Base-by-base conservation (phyloP, 2,329 filamentous ascomycete genomes). In the Zalaria sp. region DNA sequence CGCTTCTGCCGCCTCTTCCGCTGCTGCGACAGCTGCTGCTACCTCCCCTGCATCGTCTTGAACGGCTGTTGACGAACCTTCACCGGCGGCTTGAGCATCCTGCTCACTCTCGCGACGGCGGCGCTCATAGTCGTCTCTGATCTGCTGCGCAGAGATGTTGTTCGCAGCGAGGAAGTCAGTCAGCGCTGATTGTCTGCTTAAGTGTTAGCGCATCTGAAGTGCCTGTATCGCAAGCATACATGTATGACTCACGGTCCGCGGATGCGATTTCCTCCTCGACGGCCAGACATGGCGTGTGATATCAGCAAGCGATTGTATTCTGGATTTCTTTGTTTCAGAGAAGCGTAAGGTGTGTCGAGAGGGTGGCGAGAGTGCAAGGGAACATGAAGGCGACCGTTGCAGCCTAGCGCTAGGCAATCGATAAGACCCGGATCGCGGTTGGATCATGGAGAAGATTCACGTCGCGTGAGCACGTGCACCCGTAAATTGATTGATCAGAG, bases 81-180 rank as follows among this genome's bases (percentile, higher is more conserved):
- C 61, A 4, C 50, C 55, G 10, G 50, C 52, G 25, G 59, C 57
- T 28, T 56, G 52, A 27, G 54, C 51, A 39, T 67, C 62, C 40
- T 59, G 59, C 43, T 67, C 63, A 34, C 68, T 67, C 48, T 72
- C 62, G 50, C 63, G 61, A 18, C 69, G 52, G 31, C 77, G 71
- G 42, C 69, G 65, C 46, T 69, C 67, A 53, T 76, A 74, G 40
- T 77, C 74, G 49, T 73, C 63, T 37, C 71, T 68, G 46, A 81
- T 80, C 51, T 79, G 73, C 41, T 67, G 66, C 3, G 77, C 77
- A 25, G 75, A 83, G 49, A 86, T 86, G 52, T 84, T 84, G 58
- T 83, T 79, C 2, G 80, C 75, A 18, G 41, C 34, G 27, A 47
- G 62, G 51, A 81, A 82, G 53, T 81, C 77, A 5, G 78, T 82